These are phyloP conservation scores for Kodamaea restingae DNA, from an alignment of 805 yeast genomes.

Conservation along the genomic window DNA sequence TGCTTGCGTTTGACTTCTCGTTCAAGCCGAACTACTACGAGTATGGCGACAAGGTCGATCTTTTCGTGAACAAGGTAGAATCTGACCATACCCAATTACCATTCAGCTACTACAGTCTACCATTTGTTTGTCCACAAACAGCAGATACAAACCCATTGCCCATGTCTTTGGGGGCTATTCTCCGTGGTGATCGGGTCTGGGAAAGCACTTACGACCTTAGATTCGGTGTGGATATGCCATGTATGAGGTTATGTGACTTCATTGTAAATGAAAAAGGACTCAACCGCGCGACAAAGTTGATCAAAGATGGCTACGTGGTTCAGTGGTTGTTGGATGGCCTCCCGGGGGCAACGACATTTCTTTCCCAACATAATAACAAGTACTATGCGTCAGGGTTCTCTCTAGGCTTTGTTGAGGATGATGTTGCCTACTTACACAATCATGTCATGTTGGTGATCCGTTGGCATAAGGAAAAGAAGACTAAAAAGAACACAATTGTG, in stretches of 20 bases:
- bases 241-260: constrained; percentile 66
- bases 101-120: constrained; percentile 69
- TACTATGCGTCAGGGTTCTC: constrained; percentile 88
- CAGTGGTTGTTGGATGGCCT: constrained; percentile 82
- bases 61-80: constrained; percentile 73
- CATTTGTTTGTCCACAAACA: constrained; percentile 72
- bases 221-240: constrained; percentile 63
- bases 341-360: constrained; percentile 85
- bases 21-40: constrained; percentile 38
- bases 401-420: constrained; percentile 64
- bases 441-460: constrained; percentile 80
- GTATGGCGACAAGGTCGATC: constrained; percentile 58
- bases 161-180: constrained; percentile 68
- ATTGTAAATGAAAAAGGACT: constrained; percentile 50
- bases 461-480: constrained; percentile 48
- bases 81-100: constrained; percentile 77
- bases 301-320: constrained; percentile 66
- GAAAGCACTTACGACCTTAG: constrained; percentile 63
- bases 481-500: constrained; percentile 54
- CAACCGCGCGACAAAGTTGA: constrained; percentile 54
- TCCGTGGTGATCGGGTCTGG: constrained; percentile 79
- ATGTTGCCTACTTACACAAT: constrained; percentile 59
- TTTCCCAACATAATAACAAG: constrained; percentile 54
- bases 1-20: constrained; percentile 15
- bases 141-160: constrained; percentile 56